These are phyloP conservation scores for Cladosporium sp. DNA, from an alignment of 2,329 filamentous ascomycete genomes.

Conservation along the genomic window DNA sequence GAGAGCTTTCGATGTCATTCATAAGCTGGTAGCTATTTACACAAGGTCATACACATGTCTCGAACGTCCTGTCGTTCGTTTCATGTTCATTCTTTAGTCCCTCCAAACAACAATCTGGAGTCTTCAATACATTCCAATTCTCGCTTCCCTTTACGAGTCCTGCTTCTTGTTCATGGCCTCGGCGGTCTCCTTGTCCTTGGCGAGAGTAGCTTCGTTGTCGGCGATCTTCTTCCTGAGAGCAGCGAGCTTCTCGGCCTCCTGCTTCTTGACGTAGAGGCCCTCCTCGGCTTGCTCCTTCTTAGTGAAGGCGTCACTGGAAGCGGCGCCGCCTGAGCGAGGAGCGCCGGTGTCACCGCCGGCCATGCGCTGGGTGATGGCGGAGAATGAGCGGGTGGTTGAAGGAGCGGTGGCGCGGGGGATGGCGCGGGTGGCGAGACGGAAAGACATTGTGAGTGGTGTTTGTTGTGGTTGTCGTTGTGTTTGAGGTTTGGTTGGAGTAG, in stretches of 20 bases:
- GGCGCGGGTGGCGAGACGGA: conserved; percentile 12
- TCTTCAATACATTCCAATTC: too few relatives aligned
- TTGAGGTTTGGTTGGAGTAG: not conserved
- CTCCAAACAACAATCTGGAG: too few relatives aligned
- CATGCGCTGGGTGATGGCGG: conserved; percentile 39
- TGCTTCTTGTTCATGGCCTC: conserved; percentile 20
- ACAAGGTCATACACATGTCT: not conserved
- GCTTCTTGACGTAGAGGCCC: conserved; percentile 76
- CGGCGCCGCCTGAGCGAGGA: conserved; percentile 38
- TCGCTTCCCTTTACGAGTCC: not conserved
- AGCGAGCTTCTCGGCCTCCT: conserved; percentile 76
- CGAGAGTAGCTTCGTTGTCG: conserved; percentile 24
- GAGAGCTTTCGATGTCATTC: not conserved
- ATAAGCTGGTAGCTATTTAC: not conserved
- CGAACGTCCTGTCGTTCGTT: too few relatives aligned
- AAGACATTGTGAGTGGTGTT: conserved; percentile 24
- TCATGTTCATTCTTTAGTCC: too few relatives aligned
- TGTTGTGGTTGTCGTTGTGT: conserved; percentile 3
- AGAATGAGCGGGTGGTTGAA: conserved; percentile 36
- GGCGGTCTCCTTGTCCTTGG: conserved; percentile 28
- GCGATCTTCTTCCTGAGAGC: conserved; percentile 34
- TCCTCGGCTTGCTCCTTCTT: conserved; percentile 85
- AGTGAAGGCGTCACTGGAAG: conserved; percentile 78
- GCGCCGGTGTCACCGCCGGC: conserved; percentile 41
- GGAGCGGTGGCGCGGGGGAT: conserved; percentile 33